Percentiles rank a stretch among this genome's conserved stretches.
Evolutionary conservation across 139 green algal species (phyloP).

Genomic region (Picochlorum sp.): DNA sequence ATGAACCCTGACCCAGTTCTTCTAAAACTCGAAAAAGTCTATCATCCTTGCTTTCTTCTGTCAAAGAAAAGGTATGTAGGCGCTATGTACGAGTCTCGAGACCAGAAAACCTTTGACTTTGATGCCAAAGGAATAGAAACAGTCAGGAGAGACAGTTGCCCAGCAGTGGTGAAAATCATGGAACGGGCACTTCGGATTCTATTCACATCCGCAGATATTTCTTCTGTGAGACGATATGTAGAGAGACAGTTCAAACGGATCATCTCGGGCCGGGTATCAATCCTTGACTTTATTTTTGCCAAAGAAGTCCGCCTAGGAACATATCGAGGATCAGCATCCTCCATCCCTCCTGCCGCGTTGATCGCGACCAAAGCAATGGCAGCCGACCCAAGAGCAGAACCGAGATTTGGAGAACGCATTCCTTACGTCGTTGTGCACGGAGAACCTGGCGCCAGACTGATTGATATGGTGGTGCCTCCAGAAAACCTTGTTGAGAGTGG

Average conservation of each 20-base stretch:
- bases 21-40: conserved; percentile 98
- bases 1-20: conserved; percentile 77
- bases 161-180: conserved; percentile 81
- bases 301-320: conserved; percentile 79
- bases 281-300: conserved; percentile 88
- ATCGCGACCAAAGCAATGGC: conserved; percentile 79
- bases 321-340: conserved; percentile 52
- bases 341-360: conserved; percentile 75
- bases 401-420: conserved; percentile 78
- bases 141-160: conserved; percentile 83
- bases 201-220: conserved; percentile 71
- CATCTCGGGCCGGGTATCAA: conserved; percentile 63
- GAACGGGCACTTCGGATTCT: conserved; percentile 73
- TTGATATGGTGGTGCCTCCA: conserved; percentile 73
- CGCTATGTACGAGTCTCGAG: conserved; percentile 68
- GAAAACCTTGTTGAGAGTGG: conserved; percentile 52
- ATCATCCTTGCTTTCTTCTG: conserved; percentile 86
- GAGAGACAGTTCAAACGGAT: conserved; percentile 80
- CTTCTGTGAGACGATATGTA: conserved; percentile 63
- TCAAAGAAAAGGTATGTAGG: conserved; percentile 99
- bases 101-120: conserved; percentile 45
- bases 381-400: conserved; percentile 55
- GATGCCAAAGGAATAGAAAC: conserved; percentile 87
- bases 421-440: conserved; percentile 84
- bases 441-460: conserved; percentile 58